phyloP scores from a whole-genome alignment of 148 eudicot genomes.

The Camellia granthamiana region DNA sequence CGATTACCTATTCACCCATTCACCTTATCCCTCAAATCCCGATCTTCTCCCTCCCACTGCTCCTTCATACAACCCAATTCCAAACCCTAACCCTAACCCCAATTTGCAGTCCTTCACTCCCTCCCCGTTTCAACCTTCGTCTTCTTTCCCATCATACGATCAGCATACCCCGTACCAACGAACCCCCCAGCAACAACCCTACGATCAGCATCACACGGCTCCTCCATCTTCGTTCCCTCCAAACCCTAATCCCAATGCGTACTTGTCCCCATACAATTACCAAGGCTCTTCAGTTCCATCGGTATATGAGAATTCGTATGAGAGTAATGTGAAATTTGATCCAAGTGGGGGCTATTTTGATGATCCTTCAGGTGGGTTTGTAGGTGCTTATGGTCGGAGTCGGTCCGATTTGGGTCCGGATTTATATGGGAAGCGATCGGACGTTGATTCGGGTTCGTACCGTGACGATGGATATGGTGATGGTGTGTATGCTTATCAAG shows the following conservation, averaged over 20 bases:
- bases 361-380: constrained; percentile 28
- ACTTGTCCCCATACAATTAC: constrained; percentile 16
- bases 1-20: neutral
- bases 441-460: constrained; percentile 26
- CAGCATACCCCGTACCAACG: constrained; percentile 24
- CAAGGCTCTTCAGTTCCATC: constrained; percentile 8
- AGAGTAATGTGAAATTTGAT: constrained; percentile 32
- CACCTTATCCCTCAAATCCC: constrained; percentile 34
- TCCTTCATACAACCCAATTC: constrained; percentile 24
- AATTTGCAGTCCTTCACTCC: constrained; percentile 20
- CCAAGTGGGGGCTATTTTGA: constrained; percentile 36
- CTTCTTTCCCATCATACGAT: constrained; percentile 35
- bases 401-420: constrained; percentile 35
- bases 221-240: constrained; percentile 24
- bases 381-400: constrained; percentile 27
- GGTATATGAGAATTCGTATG: constrained; percentile 30
- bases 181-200: constrained; percentile 23
- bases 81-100: constrained; percentile 14
- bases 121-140: constrained; percentile 22
- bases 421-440: constrained; percentile 34
- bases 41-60: constrained; percentile 37
- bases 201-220: constrained; percentile 39
- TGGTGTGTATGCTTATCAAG: constrained; percentile 73
- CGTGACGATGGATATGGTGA: constrained; percentile 37
- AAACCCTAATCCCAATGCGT: constrained; percentile 30